Percentiles rank a stretch among this genome's conserved stretches.
Conservation (phyloP, 1,284 basidiomycete genomes). For the Baeospora myosura region DNA sequence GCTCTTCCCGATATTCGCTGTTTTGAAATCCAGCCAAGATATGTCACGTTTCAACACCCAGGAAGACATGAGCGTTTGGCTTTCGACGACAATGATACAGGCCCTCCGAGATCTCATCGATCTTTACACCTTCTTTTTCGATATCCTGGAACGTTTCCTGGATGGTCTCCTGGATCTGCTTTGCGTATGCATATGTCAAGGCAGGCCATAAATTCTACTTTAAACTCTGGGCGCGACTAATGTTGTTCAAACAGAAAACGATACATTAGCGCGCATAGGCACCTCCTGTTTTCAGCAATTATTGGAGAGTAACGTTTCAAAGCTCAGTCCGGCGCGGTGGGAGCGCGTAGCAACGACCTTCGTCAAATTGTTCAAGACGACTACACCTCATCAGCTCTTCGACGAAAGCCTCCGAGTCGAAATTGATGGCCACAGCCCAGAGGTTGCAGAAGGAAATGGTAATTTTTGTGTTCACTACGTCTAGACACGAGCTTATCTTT, state of each 20-base stretch:
- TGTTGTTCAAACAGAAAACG: slow-evolving; percentile 66
- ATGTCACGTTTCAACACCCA: slow-evolving; percentile 90
- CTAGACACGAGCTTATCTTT: slow-evolving; percentile 13
- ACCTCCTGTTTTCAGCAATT: slow-evolving; percentile 97
- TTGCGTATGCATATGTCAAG: slow-evolving; percentile 98
- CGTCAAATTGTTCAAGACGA: slow-evolving; percentile 92
- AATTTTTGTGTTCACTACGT: slow-evolving; percentile 5
- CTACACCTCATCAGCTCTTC: slow-evolving; percentile 95
- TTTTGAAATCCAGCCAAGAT: slow-evolving; percentile 87
- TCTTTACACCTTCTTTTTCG: slow-evolving; percentile 95
- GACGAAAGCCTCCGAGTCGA: slow-evolving; percentile 83
- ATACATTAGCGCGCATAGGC: slow-evolving; percentile 95
- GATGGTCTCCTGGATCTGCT: slow-evolving; percentile 90
- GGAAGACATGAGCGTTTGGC: slow-evolving; percentile 99
- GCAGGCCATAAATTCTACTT: slow-evolving; percentile 35
- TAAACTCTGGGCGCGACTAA: slow-evolving; percentile 9
- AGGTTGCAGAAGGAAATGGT: slow-evolving; percentile 53
- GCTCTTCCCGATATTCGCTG: slow-evolving; percentile 97
- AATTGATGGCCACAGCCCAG: slow-evolving; percentile 54
- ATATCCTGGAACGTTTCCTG: slow-evolving; percentile 83
- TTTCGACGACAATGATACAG: slow-evolving; percentile 99
- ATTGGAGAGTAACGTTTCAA: slow-evolving; percentile 88
- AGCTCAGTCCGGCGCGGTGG: slow-evolving; percentile 83
- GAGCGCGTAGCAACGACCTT: slow-evolving; percentile 91
- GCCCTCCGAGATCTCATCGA: slow-evolving; percentile 94